Evolutionary conservation across 441 rosid species (phyloP), one percentile per base, ranked within the genome.

Genomic region (Viola pubescens): DNA sequence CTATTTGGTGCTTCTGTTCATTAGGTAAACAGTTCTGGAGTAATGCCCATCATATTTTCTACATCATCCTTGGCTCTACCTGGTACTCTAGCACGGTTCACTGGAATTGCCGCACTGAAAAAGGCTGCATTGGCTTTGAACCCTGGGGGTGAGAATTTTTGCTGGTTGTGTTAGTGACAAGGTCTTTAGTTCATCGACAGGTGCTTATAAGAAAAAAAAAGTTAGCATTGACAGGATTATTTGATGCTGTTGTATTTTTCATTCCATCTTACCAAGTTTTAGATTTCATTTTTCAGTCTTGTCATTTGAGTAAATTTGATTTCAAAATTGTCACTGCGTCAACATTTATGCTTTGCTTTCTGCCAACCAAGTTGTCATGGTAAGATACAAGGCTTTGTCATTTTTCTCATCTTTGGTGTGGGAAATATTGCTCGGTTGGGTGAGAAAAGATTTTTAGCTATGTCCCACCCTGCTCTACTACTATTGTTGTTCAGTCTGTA

Each of bases 1-100:
- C 11, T 52, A 39, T 6, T 26, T 60, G 14, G 34, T 56, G 42
- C 62, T 59, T 54, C n/a, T 46, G 38, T 55, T 40, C 13, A 48
- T 54, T 16, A 87, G 90, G 94, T 92, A 39, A 91, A 87, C 76
- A 89, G 98, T 75, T 82, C 97, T 60, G 98, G 98, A 48, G 98
- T 92, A 66, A 92, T 89, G 97, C 95, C 98, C 61, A 92, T 92
- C 62, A 87, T 91, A 76, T 91, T 91, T 64, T 94, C 99, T 39
- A 94, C 99, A 63, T 94, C 99, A 37, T 86, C 97, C 46, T 72
- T 94, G 52, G 94, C 97, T 67, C 97, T 94, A 64, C 99, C 98
- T 0, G 96, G 88, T 62, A 94, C 99, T 50, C 75, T 86, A 52
- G 99, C 94, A n/a, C 83, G 97, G 60, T 94, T 89, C 67, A 88